Conservation (phyloP, 257 asterid species). For the Linaria vulgaris region DNA sequence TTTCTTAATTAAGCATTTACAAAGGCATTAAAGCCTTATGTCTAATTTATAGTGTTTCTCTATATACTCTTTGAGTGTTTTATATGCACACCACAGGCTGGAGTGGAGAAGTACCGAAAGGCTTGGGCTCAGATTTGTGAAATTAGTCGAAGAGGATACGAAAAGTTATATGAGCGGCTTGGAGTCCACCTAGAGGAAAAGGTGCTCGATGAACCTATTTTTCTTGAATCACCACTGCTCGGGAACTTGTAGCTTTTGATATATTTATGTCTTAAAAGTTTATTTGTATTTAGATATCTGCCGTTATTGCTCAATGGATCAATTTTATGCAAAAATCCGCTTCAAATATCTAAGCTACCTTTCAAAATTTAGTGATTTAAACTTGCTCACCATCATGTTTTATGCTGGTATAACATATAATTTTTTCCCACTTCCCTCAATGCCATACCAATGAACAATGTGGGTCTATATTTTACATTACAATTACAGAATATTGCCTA, state of each 20-base stretch:
- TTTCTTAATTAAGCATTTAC: not conserved
- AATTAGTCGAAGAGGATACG: slow-evolving; percentile 72
- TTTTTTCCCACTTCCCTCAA: not conserved
- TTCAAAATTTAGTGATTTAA: not conserved
- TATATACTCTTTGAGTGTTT: slow-evolving; percentile 9
- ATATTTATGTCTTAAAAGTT: not conserved
- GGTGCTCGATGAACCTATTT: slow-evolving; percentile 39
- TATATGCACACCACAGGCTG: slow-evolving; percentile 50
- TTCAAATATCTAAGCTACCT: not conserved
- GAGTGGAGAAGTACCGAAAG: slow-evolving; percentile 67
- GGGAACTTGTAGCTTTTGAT: slow-evolving; percentile 9
- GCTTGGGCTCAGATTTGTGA: slow-evolving; percentile 92
- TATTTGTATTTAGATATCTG: not conserved
- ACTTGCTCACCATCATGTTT: not conserved
- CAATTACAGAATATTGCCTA: slow-evolving; percentile 15
- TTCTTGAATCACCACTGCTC: slow-evolving; percentile 11
- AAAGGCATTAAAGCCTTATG: slow-evolving; percentile 10
- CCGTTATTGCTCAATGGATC: not conserved
- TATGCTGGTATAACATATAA: not conserved
- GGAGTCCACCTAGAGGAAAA: slow-evolving; percentile 80
- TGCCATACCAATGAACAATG: not conserved
- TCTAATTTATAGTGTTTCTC: slow-evolving; percentile 8
- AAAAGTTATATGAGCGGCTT: slow-evolving; percentile 67
- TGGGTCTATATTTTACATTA: not conserved
- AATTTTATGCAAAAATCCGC: not conserved